Conservation (phyloP, 345 rosid species). For the Aquilaria sinensis region DNA sequence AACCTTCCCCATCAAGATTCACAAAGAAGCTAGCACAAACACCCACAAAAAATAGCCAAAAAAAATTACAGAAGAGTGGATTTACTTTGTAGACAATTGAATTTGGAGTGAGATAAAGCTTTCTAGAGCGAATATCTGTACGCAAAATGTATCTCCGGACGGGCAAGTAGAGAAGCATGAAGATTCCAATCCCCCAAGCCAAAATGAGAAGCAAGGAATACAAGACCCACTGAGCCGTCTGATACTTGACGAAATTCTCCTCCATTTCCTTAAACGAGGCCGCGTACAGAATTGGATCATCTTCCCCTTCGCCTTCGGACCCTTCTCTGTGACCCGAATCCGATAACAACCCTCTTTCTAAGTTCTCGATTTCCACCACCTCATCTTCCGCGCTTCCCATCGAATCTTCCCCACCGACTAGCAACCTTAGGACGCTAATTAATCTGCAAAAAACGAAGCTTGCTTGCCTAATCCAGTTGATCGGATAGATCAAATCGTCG, state of each 20-base stretch:
- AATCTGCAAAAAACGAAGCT: no score
- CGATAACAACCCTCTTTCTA: conserved; percentile 45
- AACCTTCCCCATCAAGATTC: neutral
- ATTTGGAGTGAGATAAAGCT: conserved; percentile 57
- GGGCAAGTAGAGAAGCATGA: conserved; percentile 61
- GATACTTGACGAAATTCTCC: conserved; percentile 44
- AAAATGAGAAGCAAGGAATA: conserved; percentile 47
- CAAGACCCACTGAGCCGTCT: conserved; percentile 50
- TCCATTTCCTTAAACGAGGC: conserved; percentile 56
- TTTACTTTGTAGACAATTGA: conserved; percentile 61
- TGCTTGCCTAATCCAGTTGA: no score
- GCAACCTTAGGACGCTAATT: no score
- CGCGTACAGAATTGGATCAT: conserved; percentile 37
- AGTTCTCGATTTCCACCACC: conserved; percentile 46
- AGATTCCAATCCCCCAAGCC: conserved; percentile 64
- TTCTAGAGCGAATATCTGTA: conserved; percentile 50
- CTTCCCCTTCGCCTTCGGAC: conserved; percentile 18
- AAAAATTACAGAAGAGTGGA: neutral
- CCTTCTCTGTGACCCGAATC: conserved; percentile 13
- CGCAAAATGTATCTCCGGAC: conserved; percentile 50
- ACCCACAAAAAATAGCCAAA: neutral
- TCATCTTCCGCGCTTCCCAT: conserved; percentile 45
- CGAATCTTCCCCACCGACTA: neutral
- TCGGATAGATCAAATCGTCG: no score
- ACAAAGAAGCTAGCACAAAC: neutral